phyloP scores from a whole-genome alignment of 2,329 filamentous ascomycete species.

The Eurotiales sp. region DNA sequence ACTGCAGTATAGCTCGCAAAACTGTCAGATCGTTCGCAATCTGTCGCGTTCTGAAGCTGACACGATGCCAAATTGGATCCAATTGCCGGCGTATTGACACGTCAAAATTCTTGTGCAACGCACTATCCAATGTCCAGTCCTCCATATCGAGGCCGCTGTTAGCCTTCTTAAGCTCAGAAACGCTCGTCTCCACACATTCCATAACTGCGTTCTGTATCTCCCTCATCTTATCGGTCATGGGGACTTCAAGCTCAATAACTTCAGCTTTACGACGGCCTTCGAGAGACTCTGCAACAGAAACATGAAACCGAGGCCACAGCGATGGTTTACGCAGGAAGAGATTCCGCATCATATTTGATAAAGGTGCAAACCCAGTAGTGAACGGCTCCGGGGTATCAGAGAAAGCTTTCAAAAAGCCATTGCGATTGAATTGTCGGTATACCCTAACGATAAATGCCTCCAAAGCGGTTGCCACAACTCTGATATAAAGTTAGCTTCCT shows the following conservation, averaged over 20 bases:
- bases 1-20: constrained; percentile 76
- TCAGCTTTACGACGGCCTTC: constrained; percentile 92
- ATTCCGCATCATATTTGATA: constrained; percentile 87
- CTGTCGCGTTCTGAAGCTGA: constrained; percentile 91
- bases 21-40: constrained; percentile 87
- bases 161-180: constrained; percentile 86
- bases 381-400: constrained; percentile 92
- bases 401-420: constrained; percentile 91
- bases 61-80: constrained; percentile 94
- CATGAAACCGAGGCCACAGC: constrained; percentile 89
- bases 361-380: constrained; percentile 78
- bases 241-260: constrained; percentile 92
- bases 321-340: constrained; percentile 85
- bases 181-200: constrained; percentile 93
- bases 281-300: constrained; percentile 80
- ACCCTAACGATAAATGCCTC: constrained; percentile 95
- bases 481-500: constrained; percentile 25
- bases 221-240: constrained; percentile 91
- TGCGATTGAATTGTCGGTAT: constrained; percentile 91
- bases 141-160: constrained; percentile 92
- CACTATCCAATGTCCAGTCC: constrained; percentile 93
- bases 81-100: constrained; percentile 81
- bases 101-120: constrained; percentile 89
- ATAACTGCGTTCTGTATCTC: constrained; percentile 92
- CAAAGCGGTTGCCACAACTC: constrained; percentile 76